phyloP scores from a whole-genome alignment of 2,329 filamentous ascomycete genomes.

The Arthroderma uncinatum region DNA sequence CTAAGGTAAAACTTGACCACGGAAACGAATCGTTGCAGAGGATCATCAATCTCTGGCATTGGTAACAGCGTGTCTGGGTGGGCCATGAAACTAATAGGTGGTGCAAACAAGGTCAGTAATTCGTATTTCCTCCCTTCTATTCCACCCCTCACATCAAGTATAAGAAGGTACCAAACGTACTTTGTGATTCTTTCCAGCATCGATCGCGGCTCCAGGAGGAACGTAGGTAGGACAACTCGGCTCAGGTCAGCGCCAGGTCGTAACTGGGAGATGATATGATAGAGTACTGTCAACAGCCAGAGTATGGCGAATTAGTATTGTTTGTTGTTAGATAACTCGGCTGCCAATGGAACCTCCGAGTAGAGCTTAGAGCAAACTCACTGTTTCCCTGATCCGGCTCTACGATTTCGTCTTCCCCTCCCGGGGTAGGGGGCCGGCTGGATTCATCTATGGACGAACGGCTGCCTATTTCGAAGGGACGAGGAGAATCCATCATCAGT shows the following conservation, averaged over 20 bases:
- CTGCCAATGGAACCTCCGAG: background rate
- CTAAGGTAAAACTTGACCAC: slow-evolving; percentile 98
- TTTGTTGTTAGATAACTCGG: background rate
- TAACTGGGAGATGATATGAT: slow-evolving; percentile 93
- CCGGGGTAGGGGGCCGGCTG: slow-evolving; percentile 26
- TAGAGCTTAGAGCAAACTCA: slow-evolving; percentile 35
- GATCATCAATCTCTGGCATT: slow-evolving; percentile 79
- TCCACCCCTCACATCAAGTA: background rate
- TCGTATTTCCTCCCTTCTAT: background rate
- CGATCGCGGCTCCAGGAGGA: slow-evolving; percentile 92
- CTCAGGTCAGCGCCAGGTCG: slow-evolving; percentile 91
- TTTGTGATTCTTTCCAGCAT: slow-evolving; percentile 99
- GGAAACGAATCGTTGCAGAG: slow-evolving; percentile 76
- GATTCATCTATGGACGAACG: slow-evolving; percentile 49
- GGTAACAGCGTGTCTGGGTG: slow-evolving; percentile 90
- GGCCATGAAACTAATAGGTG: slow-evolving; percentile 75
- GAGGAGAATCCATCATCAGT: slow-evolving; percentile 1
- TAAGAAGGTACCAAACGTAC: slow-evolving; percentile 41
- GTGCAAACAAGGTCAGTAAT: background rate
- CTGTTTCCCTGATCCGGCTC: slow-evolving; percentile 91
- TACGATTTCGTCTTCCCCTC: slow-evolving; percentile 64
- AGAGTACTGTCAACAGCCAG: slow-evolving; percentile 55
- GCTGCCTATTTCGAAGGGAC: slow-evolving; percentile 29
- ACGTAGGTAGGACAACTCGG: slow-evolving; percentile 87
- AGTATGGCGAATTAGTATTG: background rate